Conservation (phyloP, 768 basidiomycete genomes). For the Russula sp. region DNA sequence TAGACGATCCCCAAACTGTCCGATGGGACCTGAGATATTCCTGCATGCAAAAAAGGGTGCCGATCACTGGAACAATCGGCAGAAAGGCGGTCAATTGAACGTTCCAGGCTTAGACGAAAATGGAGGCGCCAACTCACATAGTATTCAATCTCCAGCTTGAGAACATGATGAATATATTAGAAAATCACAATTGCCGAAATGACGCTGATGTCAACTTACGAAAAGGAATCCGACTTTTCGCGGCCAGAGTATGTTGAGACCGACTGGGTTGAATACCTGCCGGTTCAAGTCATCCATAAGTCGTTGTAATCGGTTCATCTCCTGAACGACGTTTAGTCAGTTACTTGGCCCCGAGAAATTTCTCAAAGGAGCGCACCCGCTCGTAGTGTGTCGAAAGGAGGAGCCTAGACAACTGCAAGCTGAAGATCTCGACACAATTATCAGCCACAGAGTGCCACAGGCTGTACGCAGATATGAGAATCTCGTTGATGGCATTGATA, state of each 20-base stretch:
- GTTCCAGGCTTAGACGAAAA: not conserved
- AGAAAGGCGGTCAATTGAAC: slow-evolving; percentile 12
- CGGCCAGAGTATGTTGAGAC: slow-evolving; percentile 86
- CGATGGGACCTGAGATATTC: not conserved
- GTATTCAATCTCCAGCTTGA: slow-evolving; percentile 91
- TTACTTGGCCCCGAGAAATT: not conserved
- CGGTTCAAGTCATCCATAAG: slow-evolving; percentile 65
- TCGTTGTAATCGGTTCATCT: slow-evolving; percentile 61
- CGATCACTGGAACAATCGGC: slow-evolving; percentile 12
- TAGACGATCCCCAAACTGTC: not conserved
- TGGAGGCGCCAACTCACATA: slow-evolving; percentile 52
- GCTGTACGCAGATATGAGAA: slow-evolving; percentile 83
- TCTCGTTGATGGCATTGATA: slow-evolving; percentile 85
- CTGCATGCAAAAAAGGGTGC: not conserved
- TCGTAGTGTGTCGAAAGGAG: slow-evolving; percentile 73
- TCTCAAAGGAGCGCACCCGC: slow-evolving; percentile 43
- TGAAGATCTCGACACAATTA: slow-evolving; percentile 72
- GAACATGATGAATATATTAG: slow-evolving; percentile 1
- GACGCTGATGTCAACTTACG: slow-evolving; percentile 47
- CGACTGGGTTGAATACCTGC: slow-evolving; percentile 75
- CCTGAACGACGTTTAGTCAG: slow-evolving; percentile 41
- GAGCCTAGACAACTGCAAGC: slow-evolving; percentile 73
- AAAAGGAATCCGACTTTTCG: slow-evolving; percentile 82
- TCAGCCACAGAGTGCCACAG: slow-evolving; percentile 65
- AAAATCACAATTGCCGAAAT: not conserved